Evolutionary conservation across 2,329 filamentous ascomycete species (phyloP), one percentile per base, ranked within the genome.

Genomic region (Stagonosporopsis vannaccii): DNA sequence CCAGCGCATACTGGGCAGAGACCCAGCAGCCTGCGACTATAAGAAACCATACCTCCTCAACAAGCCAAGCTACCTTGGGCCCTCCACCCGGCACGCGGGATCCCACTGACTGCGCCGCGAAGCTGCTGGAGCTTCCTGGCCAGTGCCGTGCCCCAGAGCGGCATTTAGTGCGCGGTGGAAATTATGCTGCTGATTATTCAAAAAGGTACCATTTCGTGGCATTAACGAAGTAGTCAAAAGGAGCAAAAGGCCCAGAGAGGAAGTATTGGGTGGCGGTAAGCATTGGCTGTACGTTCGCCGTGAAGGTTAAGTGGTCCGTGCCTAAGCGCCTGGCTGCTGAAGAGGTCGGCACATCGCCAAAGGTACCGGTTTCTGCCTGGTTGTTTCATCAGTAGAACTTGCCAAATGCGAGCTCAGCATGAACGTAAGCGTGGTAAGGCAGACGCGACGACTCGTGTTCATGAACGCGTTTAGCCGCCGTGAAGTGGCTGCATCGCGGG

Each of bases 81-180:
- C 15, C 15, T 47, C 53, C 33, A 41, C n/a, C 28, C 35, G 33
- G 15, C 20, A 44, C 43, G 37, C 51, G 28, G 17, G 23, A 47
- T 33, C 30, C 47, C 55, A 48, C 50, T 46, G 43, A 28, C 65
- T 62, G 58, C 62, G 60, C 60, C 63, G 58, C 59, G 44, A 35
- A 47, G 47, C 44, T 60, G 49, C 51, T 50, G 56, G 44, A 58
- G 56, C 37, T 45, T 47, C 51, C 59, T 43, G 50, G 55, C 61
- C 60, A 67, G 39, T 53, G 46, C 26, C 32, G 25, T 19, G 35
- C 23, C 36, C 6, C 5, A 22, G 17, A 4, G 22, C 19, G 25
- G 32, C 26, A 40, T 26, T 52, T 59, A 57, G 46, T 45, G 40
- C 23, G 20, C 13, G 51, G 58, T 57, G 53, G 58, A 61, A 50